These are phyloP conservation scores for Herpotrichia juniperi DNA, from an alignment of 2,329 filamentous ascomycete species.

Conservation along the genomic window DNA sequence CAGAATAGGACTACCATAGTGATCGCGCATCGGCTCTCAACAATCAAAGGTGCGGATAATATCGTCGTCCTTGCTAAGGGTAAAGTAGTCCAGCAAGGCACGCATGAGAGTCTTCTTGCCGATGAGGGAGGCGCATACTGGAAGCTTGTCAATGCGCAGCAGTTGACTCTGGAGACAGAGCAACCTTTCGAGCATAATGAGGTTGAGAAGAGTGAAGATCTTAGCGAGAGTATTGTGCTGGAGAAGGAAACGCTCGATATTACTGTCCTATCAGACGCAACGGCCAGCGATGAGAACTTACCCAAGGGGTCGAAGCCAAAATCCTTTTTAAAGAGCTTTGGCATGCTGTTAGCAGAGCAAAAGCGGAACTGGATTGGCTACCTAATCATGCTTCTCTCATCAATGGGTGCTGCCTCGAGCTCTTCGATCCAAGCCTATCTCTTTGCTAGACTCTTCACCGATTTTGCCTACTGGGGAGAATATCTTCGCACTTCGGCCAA, in stretches of 20 bases:
- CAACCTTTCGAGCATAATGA: background rate
- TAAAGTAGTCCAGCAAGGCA: conserved; percentile 72
- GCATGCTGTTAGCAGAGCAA: conserved; percentile 23
- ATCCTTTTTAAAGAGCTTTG: conserved; percentile 8
- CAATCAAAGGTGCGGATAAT: conserved; percentile 47
- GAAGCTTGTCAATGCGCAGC: conserved; percentile 62
- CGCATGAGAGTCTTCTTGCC: conserved; percentile 70
- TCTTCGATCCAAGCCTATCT: conserved; percentile 6
- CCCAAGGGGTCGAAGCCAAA: background rate
- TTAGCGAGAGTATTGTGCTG: background rate
- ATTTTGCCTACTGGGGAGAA: conserved; percentile 8
- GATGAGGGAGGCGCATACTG: conserved; percentile 66
- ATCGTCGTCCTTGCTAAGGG: conserved; percentile 78
- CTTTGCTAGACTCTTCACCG: conserved; percentile 5
- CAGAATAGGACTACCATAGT: conserved; percentile 88
- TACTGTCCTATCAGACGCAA: background rate
- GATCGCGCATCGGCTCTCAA: conserved; percentile 91
- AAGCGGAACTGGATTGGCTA: conserved; percentile 21
- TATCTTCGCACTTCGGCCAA: conserved; percentile 3
- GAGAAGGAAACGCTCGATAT: background rate
- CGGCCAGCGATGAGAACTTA: background rate
- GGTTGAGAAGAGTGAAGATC: background rate
- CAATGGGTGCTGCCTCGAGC: conserved; percentile 23
- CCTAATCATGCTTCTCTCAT: conserved; percentile 20
- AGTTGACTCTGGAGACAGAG: background rate